Evolutionary conservation across 108 stramenopile species (phyloP).

Genomic region (Fistulifera pelliculosa): DNA sequence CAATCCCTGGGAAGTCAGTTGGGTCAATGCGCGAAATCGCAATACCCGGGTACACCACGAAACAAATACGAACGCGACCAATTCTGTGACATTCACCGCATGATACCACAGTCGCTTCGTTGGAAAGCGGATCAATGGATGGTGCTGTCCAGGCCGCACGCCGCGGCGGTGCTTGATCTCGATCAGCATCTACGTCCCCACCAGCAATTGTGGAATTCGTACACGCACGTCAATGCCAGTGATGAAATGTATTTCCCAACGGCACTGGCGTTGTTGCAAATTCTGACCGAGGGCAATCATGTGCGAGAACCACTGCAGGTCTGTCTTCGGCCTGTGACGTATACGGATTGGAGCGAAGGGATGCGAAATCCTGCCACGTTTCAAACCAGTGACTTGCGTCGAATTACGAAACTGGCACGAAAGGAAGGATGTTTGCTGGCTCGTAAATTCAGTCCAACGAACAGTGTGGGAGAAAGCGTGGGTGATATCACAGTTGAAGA

Average conservation of each 20-base stretch:
- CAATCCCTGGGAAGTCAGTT: slow-evolving; percentile 22
- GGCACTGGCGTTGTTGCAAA: slow-evolving; percentile 50
- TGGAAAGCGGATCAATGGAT: slow-evolving; percentile 93
- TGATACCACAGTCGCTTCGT: slow-evolving; percentile 48
- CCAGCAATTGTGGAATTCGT: slow-evolving; percentile 59
- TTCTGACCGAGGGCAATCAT: slow-evolving; percentile 12
- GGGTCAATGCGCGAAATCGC: slow-evolving; percentile 65
- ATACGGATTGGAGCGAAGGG: slow-evolving; percentile 73
- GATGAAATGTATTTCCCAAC: slow-evolving; percentile 88
- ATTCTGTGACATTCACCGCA: slow-evolving; percentile 59
- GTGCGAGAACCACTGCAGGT: neutral
- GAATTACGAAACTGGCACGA: slow-evolving; percentile 49
- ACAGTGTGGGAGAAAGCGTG: too few species aligned
- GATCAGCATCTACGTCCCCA: slow-evolving; percentile 31
- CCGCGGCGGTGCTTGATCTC: slow-evolving; percentile 36
- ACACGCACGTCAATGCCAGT: slow-evolving; percentile 57
- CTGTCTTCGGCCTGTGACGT: slow-evolving; percentile 37
- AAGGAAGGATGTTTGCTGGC: slow-evolving; percentile 72
- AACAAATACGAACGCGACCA: slow-evolving; percentile 83
- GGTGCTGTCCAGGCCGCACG: slow-evolving; percentile 49
- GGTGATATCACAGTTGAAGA: neutral
- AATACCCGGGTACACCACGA: slow-evolving; percentile 53
- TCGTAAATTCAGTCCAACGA: slow-evolving; percentile 44
- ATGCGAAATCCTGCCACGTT: slow-evolving; percentile 77
- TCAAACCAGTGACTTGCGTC: slow-evolving; percentile 39